Conservation (phyloP, 2,329 filamentous ascomycete genomes). For the Fusarium sulawesiense region DNA sequence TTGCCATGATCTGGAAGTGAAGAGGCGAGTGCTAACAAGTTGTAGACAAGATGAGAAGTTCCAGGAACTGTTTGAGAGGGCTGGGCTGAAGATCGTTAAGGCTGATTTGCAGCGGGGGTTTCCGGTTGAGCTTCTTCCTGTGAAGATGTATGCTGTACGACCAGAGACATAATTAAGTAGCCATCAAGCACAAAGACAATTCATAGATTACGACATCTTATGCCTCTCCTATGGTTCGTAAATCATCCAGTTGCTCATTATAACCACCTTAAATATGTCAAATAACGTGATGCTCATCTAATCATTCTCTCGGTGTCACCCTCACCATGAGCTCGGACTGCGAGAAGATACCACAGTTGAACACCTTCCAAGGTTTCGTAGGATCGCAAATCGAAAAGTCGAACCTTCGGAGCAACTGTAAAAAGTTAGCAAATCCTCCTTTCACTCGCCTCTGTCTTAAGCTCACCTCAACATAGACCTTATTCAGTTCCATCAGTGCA, state of each 20-base stretch:
- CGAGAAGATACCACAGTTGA: conserved; percentile 48
- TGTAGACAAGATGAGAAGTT: conserved; percentile 74
- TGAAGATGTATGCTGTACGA: conserved; percentile 81
- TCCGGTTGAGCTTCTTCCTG: conserved; percentile 72
- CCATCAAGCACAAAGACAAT: background rate
- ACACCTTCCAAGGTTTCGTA: conserved; percentile 48
- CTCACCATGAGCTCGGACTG: conserved; percentile 49
- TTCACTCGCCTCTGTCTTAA: no score
- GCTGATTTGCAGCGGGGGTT: conserved; percentile 80
- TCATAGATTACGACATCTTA: background rate
- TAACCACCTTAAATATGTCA: background rate
- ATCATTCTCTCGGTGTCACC: background rate
- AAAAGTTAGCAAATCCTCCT: background rate
- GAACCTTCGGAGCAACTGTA: conserved; percentile 48
- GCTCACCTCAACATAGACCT: conserved; percentile 55
- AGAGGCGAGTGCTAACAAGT: background rate
- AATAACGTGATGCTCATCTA: no score
- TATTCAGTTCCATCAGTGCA: conserved; percentile 55
- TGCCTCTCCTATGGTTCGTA: no score
- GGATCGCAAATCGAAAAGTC: conserved; percentile 49
- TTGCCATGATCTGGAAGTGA: background rate
- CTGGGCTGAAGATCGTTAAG: conserved; percentile 74
- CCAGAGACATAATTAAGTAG: conserved; percentile 49
- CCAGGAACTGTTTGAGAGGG: conserved; percentile 72
- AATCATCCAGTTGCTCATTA: background rate